Evolutionary conservation across 768 basidiomycete genomes (phyloP).

Genomic region (Podaxis pistillaris): DNA sequence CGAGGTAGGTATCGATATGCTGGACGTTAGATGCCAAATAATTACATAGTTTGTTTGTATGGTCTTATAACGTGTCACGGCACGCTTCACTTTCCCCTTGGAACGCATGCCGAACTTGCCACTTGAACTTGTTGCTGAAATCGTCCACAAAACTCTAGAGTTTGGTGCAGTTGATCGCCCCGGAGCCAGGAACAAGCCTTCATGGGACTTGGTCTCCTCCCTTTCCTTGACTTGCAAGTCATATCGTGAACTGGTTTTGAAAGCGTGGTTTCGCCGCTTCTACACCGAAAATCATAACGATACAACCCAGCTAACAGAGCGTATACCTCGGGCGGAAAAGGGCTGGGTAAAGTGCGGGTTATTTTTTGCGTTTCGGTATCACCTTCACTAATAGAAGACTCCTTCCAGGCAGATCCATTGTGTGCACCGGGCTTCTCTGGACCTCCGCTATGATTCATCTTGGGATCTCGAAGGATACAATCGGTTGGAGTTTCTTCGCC

Average conservation of each 20-base stretch:
- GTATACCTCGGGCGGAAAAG: background rate
- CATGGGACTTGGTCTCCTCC: background rate
- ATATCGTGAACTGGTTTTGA: conserved; percentile 9
- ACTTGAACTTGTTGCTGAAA: conserved; percentile 33
- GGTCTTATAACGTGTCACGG: too few relatives aligned
- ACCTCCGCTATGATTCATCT: background rate
- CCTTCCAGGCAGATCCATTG: conserved; percentile 5
- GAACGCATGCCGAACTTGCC: conserved; percentile 20
- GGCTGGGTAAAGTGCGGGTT: conserved; percentile 5
- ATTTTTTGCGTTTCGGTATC: background rate
- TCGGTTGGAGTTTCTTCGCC: background rate
- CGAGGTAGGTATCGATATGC: too few relatives aligned
- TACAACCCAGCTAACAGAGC: background rate
- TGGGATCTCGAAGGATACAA: conserved; percentile 3
- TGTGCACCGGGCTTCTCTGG: background rate
- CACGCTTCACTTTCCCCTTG: background rate
- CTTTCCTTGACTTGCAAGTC: conserved; percentile 7
- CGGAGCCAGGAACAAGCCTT: background rate
- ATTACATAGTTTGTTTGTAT: too few relatives aligned
- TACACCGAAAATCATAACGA: conserved; percentile 4
- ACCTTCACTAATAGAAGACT: background rate
- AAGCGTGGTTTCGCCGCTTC: conserved; percentile 9
- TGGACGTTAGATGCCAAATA: too few relatives aligned
- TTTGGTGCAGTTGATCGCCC: background rate
- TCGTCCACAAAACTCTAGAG: conserved; percentile 24